phyloP scores from a whole-genome alignment of 371 early-diverging fungal species.

The Zychaea mexicana region DNA sequence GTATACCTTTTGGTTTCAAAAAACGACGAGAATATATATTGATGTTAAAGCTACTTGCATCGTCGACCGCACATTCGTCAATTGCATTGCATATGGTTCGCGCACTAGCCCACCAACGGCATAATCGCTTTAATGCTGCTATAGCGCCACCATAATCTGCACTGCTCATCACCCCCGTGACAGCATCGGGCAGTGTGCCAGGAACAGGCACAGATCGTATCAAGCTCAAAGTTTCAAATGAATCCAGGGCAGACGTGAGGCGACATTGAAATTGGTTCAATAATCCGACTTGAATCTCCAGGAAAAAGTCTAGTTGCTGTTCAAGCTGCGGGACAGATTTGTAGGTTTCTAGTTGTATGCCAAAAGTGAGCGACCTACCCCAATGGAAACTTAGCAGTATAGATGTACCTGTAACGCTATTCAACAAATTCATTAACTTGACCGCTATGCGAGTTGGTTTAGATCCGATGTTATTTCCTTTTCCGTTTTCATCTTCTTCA shows the following conservation, averaged over 20 bases:
- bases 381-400: no score
- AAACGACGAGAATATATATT: neutral
- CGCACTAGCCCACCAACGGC: conserved; percentile 57
- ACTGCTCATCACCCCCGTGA: conserved; percentile 45
- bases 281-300: conserved; percentile 53
- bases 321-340: conserved; percentile 29
- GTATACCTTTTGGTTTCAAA: no score
- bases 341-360: conserved; percentile 49
- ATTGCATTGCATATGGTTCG: conserved; percentile 36
- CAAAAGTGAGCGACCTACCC: no score
- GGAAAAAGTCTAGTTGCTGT: conserved; percentile 53
- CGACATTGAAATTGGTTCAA: conserved; percentile 52
- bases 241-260: conserved; percentile 50
- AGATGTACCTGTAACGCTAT: conserved; percentile 68
- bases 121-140: conserved; percentile 45
- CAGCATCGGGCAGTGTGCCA: conserved; percentile 55
- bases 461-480: neutral
- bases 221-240: conserved; percentile 52
- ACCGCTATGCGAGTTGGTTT: conserved; percentile 57
- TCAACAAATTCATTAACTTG: conserved; percentile 57
- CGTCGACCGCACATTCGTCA: conserved; percentile 60
- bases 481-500: conserved; percentile 34
- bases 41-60: conserved; percentile 33
- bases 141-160: conserved; percentile 37
- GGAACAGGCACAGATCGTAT: conserved; percentile 53